Evolutionary conservation across 2,329 filamentous ascomycete species (phyloP).

Genomic region (Hypoxylon rubiginosum): DNA sequence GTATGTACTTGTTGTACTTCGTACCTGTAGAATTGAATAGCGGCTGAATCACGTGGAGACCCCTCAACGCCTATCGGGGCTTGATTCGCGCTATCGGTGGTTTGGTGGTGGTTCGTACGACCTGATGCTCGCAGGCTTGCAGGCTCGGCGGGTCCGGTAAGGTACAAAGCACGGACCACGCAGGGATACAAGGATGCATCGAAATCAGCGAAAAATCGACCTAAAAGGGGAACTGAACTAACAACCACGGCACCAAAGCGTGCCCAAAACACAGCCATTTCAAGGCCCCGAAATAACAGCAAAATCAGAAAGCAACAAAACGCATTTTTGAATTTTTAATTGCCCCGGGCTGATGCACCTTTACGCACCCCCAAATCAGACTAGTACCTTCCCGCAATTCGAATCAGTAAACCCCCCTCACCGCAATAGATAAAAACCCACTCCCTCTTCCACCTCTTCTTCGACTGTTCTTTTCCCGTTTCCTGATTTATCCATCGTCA

Average conservation of each 20-base stretch:
- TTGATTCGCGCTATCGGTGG: neutral
- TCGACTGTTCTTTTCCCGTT: slow-evolving; percentile 37
- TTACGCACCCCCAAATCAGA: slow-evolving; percentile 46
- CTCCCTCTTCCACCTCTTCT: slow-evolving; percentile 36
- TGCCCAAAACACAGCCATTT: slow-evolving; percentile 30
- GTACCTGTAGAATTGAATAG: too few relatives aligned
- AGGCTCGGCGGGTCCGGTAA: slow-evolving; percentile 4
- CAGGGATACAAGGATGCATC: slow-evolving; percentile 12
- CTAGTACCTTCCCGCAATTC: slow-evolving; percentile 26
- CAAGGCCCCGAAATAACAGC: slow-evolving; percentile 42
- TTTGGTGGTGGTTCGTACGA: neutral
- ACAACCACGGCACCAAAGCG: slow-evolving; percentile 32
- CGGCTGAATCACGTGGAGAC: slow-evolving; percentile 29
- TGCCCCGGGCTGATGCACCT: slow-evolving; percentile 23
- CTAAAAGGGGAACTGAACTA: slow-evolving; percentile 34
- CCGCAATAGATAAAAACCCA: slow-evolving; percentile 46
- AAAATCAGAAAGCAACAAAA: slow-evolving; percentile 44
- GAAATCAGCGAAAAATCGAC: slow-evolving; percentile 30
- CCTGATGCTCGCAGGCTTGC: neutral
- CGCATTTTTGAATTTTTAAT: slow-evolving; percentile 39
- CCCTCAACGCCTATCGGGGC: neutral
- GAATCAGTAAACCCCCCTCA: slow-evolving; percentile 51
- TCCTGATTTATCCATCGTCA: slow-evolving; percentile 50
- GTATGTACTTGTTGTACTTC: too few relatives aligned
- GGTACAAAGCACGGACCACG: slow-evolving; percentile 29